A percentile compares a stretch with the other conserved stretches of the same genome.
phyloP scores from a whole-genome alignment of 2,329 filamentous ascomycete species.

The Fusarium redolens region DNA sequence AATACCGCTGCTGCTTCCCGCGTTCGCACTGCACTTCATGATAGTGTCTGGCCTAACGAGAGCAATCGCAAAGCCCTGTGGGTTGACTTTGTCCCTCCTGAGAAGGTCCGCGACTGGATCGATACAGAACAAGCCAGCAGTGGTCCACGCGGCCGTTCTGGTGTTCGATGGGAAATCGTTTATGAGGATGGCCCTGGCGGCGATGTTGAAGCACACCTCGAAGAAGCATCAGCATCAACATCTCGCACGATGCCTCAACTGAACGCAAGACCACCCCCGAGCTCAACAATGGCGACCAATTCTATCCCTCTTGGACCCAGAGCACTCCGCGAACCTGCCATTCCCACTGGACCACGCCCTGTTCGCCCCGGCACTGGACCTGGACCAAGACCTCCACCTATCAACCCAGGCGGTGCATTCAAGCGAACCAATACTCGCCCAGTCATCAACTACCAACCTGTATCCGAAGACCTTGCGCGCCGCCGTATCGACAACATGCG shows the following conservation, averaged over 20 bases:
- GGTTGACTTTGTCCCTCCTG: conserved; percentile 89
- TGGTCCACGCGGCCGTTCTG: conserved; percentile 52
- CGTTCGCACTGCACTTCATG: conserved; percentile 81
- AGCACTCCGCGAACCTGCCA: conserved; percentile 38
- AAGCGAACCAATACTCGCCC: conserved; percentile 57
- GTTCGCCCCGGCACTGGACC: conserved; percentile 50
- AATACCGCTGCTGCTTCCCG: conserved; percentile 77
- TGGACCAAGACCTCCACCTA: conserved; percentile 39
- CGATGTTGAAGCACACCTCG: conserved; percentile 65
- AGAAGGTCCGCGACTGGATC: conserved; percentile 80
- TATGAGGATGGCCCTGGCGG: conserved; percentile 71
- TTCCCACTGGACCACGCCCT: conserved; percentile 53
- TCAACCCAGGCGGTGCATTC: conserved; percentile 33
- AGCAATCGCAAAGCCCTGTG: conserved; percentile 84
- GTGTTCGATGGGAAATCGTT: conserved; percentile 75
- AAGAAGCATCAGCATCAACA: conserved; percentile 41
- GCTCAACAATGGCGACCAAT: conserved; percentile 44
- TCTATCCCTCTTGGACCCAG: conserved; percentile 54
- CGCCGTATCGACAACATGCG: conserved; percentile 71
- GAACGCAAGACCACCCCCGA: conserved; percentile 26
- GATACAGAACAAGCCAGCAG: conserved; percentile 68
- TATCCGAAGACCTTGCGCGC: conserved; percentile 71
- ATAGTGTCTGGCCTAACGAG: conserved; percentile 87
- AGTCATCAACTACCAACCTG: conserved; percentile 63
- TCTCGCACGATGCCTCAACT: conserved; percentile 34